Evolutionary conservation across 2,329 filamentous ascomycete species (phyloP).

Genomic region (Septoria linicola): DNA sequence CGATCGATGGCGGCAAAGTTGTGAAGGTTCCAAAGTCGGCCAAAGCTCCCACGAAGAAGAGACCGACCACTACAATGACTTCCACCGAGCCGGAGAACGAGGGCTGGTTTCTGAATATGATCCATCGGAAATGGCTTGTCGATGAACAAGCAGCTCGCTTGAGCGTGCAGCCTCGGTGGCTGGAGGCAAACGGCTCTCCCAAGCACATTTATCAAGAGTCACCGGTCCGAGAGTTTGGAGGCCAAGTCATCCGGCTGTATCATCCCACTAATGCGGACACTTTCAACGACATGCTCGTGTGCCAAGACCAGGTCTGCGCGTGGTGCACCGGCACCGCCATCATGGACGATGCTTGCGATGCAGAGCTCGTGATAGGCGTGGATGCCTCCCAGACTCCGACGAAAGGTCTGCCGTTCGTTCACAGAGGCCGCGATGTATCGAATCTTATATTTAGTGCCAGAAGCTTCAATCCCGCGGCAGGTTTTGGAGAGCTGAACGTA

Average conservation of each 20-base stretch:
- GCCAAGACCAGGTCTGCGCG: not conserved
- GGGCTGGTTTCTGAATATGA: not conserved
- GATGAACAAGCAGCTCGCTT: not conserved
- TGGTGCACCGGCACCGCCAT: not conserved
- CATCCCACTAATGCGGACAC: not conserved
- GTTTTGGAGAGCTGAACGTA: too few relatives aligned
- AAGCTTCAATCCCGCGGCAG: too few relatives aligned
- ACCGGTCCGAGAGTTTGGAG: not conserved
- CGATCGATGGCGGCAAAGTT: not conserved
- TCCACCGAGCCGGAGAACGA: not conserved
- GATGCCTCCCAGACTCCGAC: not conserved
- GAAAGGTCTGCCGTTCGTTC: slow-evolving; percentile 2
- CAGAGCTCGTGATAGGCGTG: not conserved
- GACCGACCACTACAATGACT: too few relatives aligned
- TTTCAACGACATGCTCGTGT: not conserved
- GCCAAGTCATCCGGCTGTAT: not conserved
- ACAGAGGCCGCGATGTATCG: not conserved
- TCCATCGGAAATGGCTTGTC: slow-evolving; percentile 1
- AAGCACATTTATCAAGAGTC: slow-evolving; percentile 1
- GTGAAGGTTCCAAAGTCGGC: too few relatives aligned
- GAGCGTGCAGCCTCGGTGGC: too few relatives aligned
- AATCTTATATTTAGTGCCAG: not conserved
- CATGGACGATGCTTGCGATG: not conserved
- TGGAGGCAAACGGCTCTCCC: not conserved
- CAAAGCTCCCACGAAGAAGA: too few relatives aligned